Base-by-base conservation (phyloP, 2,329 filamentous ascomycete genomes). In the Penicillium sp. region DNA sequence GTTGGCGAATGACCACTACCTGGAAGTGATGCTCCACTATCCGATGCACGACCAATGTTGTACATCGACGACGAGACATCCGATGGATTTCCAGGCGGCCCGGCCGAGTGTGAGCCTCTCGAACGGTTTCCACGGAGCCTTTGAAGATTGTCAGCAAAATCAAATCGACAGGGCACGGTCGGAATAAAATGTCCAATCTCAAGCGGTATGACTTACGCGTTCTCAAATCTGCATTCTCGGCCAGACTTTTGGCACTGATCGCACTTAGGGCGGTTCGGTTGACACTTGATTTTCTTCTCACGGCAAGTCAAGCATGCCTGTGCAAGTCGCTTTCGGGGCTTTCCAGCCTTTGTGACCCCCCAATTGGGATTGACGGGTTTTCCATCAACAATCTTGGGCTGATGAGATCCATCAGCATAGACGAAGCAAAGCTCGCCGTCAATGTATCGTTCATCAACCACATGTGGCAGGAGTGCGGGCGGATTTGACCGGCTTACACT, bases 261-360 rank as follows among this genome's bases (percentile, higher is more conserved):
- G 69, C 93, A 97, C 66, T 91, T 92, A 40, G 90, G 90, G 64
- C 87, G 89, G 67, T 93, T 92, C 1, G 92, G 93, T 65, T 96
- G 92, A 71, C 93, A 97, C 76, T 96, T 96, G 79, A 97, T 96
- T 82, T 96, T 97, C 86, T 96, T 97, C 78, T 96, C 92, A 52
- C 93, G 86, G 74, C 93, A 97, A 13, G 92, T 95, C 59, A 96
- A 83, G 72, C 93, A 97, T n/a, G 92, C 92, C 73, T 96, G 92
- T 24, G 93, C 92, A 57, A 96, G 82, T 57, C 93, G 85, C 79
- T 97, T 97, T 66, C 93, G 86, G 50, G 93, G 92, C 78, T 96
- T 96, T 14, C 93, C 93, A 2, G 93, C 92, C 77, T 96, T 96
- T 37, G 93, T 96, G 10, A 96, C 87, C 16, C 93, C 92, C 93